A percentile compares a stretch with the other conserved stretches of the same genome.
Evolutionary conservation across 2,329 filamentous ascomycete genomes (phyloP).

Genomic region (Colletotrichum sublineola): DNA sequence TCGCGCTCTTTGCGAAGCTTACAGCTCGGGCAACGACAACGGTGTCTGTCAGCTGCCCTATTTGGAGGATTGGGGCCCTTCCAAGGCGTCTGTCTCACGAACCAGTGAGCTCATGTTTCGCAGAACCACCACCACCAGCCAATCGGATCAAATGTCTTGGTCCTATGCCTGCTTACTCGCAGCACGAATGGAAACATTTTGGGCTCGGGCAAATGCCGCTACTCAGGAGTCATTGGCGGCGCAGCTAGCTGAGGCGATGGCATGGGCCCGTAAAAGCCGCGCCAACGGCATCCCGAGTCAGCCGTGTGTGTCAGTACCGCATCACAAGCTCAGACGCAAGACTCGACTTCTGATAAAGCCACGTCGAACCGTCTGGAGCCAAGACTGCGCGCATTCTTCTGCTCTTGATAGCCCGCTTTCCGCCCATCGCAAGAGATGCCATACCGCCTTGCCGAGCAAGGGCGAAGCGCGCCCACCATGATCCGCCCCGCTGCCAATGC

Average conservation of each 20-base stretch:
- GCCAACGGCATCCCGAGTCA: not conserved
- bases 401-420: not conserved
- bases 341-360: not conserved
- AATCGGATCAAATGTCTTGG: not conserved
- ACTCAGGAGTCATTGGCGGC: not conserved
- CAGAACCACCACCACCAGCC: not conserved
- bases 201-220: not conserved
- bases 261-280: not conserved
- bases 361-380: not conserved
- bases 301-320: not conserved
- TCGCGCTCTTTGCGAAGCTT: not conserved
- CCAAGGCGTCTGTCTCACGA: not conserved
- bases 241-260: not conserved
- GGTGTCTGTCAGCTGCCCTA: not conserved
- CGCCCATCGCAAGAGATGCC: not conserved
- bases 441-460: not conserved
- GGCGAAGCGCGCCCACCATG: not conserved
- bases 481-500: constrained; percentile 2
- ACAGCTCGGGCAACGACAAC: not conserved
- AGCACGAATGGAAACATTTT: not conserved
- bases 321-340: not conserved
- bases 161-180: not conserved
- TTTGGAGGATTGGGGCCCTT: not conserved
- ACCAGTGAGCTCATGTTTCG: not conserved
- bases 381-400: not conserved